Conservation (phyloP, 306 rosid genomes). For the Hippophae tibetana region DNA sequence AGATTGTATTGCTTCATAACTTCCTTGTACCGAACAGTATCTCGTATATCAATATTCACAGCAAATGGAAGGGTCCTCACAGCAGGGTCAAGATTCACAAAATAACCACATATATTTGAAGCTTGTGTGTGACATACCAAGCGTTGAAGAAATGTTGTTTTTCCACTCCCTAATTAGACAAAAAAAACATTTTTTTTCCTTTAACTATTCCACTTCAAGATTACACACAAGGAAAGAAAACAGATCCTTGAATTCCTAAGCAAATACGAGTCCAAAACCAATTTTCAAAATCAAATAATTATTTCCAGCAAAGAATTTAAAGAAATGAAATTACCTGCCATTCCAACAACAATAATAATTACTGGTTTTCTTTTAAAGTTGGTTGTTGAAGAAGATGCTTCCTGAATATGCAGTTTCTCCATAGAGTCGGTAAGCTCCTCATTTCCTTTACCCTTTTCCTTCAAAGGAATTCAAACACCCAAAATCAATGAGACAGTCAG, state of each 20-base stretch:
- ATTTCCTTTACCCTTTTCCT: slow-evolving; percentile 44
- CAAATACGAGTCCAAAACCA: not conserved
- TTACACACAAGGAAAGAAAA: not conserved
- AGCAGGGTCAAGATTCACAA: slow-evolving; percentile 89
- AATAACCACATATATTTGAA: slow-evolving; percentile 56
- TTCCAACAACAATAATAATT: slow-evolving; percentile 76
- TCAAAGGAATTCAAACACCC: slow-evolving; percentile 13
- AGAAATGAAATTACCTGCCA: slow-evolving; percentile 52
- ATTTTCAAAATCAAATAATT: not conserved
- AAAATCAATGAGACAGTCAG: slow-evolving; percentile 6
- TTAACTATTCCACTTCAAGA: not conserved
- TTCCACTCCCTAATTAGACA: slow-evolving; percentile 68
- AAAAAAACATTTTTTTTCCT: slow-evolving; percentile 2
- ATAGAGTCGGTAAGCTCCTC: slow-evolving; percentile 47
- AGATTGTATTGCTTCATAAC: slow-evolving; percentile 96
- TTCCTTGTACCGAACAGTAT: slow-evolving; percentile 84
- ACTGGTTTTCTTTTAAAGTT: slow-evolving; percentile 69
- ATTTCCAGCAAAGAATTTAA: not conserved
- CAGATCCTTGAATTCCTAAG: not conserved
- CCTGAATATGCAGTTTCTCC: slow-evolving; percentile 60
- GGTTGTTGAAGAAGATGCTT: slow-evolving; percentile 34
- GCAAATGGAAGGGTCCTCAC: slow-evolving; percentile 75
- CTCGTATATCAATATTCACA: slow-evolving; percentile 83
- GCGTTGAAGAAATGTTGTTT: slow-evolving; percentile 69
- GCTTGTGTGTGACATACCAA: slow-evolving; percentile 63